Evolutionary conservation across 208 protist genomes (phyloP).

Genomic region (Naegleria lovaniensis): DNA sequence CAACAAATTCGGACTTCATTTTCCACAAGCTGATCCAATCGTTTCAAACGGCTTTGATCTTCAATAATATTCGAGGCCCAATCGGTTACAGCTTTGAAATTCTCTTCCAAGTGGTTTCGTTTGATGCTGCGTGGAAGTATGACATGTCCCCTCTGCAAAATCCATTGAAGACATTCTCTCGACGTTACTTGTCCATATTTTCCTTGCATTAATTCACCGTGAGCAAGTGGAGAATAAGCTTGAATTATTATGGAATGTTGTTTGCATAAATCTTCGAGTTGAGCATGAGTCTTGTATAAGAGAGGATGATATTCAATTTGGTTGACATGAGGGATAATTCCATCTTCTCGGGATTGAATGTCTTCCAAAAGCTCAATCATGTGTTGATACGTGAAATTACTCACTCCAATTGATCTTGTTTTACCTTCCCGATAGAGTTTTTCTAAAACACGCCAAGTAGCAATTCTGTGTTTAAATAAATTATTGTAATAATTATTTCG

Average conservation of each 20-base stretch:
- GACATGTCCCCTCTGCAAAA: not conserved
- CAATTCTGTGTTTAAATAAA: not conserved
- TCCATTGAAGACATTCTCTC: not conserved
- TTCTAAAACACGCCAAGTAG: constrained; percentile 11
- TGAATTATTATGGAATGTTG: constrained; percentile 1
- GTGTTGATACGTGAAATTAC: constrained; percentile 13
- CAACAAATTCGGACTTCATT: constrained; percentile 13
- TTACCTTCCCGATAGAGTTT: not conserved
- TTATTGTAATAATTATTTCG: too few relatives aligned
- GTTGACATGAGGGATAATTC: not conserved
- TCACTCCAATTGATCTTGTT: constrained; percentile 2
- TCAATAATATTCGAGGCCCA: not conserved
- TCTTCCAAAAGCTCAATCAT: not conserved
- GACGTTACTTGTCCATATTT: not conserved
- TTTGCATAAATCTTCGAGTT: constrained; percentile 1
- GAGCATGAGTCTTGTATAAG: not conserved
- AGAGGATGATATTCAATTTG: constrained; percentile 19
- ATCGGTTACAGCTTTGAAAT: not conserved
- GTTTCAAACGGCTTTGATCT: not conserved
- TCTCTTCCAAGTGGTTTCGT: not conserved
- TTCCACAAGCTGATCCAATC: too few relatives aligned
- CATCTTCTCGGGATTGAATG: not conserved
- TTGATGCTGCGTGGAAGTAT: not conserved
- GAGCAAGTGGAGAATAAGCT: constrained; percentile 15
- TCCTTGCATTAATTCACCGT: not conserved